Evolutionary conservation across 202 grass and related monocot genomes (phyloP), one percentile per base, ranked within the genome.

Genomic region (Hordeum pubiflorum): DNA sequence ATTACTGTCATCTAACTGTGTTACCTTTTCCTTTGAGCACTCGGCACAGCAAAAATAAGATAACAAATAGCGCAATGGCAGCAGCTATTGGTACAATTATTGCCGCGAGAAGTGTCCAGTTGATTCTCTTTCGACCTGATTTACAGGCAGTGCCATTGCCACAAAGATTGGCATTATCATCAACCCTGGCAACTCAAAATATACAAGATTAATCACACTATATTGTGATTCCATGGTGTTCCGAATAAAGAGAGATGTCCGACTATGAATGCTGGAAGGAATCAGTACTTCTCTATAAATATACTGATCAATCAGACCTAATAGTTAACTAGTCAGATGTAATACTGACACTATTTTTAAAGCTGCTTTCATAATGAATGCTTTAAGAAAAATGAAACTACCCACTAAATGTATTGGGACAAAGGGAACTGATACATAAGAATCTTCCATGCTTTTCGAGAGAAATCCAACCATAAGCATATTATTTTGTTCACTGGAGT

Each of bases 121-220:
- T 32, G 4, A 17, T 40, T 80, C 80, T 84, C 86, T 80, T 88
- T 69, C 0, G 52, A 50, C 11, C 68, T 39, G 75, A 68, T 61
- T 29, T 10, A 2, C 61, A 84, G 11, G 58, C 23, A 57, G 67
- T 68, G 58, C 81, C 61, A 4, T 68, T 68, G 14, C 20, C 75
- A 62, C 69, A 84, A 7, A 84, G 12, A 21, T 88, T 67, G 69
- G 46, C 29, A 80, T 88, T 84, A 29, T 75, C 58, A 41, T 74
- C 38, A 52, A 79, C 11, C 61, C 86, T 88, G 81, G 11, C 9
- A 75, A 27, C 27, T 64, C 12, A 83, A 41, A 46, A 75, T 57
- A 40, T 52, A 82, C 7, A 43, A 40, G 59, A 17, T 0, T 23
- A 44, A 31, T 82, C 55, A 60, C 27, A 52, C 38, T 50, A 77